A percentile compares a stretch with the other conserved stretches of the same genome.
phyloP scores from a whole-genome alignment of 192 early-diverging fungal genomes.

The Coemansia sp. region DNA sequence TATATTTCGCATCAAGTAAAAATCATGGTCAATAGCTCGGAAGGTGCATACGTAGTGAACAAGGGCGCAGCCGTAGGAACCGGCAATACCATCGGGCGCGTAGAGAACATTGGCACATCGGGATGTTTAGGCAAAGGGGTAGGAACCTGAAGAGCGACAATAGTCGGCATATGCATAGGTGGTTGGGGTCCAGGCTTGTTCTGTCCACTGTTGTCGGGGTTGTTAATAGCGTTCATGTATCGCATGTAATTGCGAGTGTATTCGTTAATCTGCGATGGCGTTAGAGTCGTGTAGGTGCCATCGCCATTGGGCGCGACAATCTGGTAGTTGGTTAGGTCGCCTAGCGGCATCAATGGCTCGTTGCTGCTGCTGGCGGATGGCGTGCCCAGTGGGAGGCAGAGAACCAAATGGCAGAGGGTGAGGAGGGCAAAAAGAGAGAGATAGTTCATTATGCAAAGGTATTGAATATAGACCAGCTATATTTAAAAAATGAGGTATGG shows the following conservation, averaged over 20 bases:
- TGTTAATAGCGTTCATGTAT: neutral
- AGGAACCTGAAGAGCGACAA: neutral
- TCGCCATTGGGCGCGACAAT: neutral
- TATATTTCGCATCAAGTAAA: neutral
- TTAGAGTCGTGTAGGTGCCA: neutral
- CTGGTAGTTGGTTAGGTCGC: conserved; percentile 2
- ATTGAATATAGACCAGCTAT: conserved; percentile 36
- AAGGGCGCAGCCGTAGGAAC: neutral
- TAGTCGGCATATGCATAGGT: neutral
- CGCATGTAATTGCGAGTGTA: neutral
- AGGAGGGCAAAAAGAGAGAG: neutral
- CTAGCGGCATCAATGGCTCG: neutral
- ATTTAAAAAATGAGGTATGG: neutral
- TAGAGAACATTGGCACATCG: neutral
- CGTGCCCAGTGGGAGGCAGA: neutral
- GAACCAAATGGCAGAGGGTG: neutral
- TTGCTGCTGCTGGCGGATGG: too few relatives aligned
- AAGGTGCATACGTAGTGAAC: conserved; percentile 8
- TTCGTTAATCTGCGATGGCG: neutral
- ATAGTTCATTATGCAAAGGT: neutral
- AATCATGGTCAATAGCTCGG: conserved; percentile 15
- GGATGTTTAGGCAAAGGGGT: neutral
- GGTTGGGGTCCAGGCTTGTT: neutral
- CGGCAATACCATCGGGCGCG: neutral
- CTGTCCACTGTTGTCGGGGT: neutral